Conservation (phyloP, 345 rosid species). For the Bruguiera gymnorhiza region DNA sequence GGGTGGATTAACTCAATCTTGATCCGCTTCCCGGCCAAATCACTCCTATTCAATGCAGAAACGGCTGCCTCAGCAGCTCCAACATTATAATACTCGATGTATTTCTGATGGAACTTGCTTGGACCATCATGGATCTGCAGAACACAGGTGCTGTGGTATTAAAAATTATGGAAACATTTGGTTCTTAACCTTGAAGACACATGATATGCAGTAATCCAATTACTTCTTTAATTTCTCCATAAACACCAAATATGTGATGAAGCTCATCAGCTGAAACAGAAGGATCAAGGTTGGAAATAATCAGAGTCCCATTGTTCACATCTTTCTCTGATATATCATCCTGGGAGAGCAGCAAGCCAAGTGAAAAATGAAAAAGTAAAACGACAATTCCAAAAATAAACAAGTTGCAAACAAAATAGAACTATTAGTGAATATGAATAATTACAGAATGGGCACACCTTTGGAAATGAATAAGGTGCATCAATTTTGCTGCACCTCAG, state of each 20-base stretch:
- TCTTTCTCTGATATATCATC: slow-evolving; percentile 26
- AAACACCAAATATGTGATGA: slow-evolving; percentile 26
- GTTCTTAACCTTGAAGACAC: not conserved
- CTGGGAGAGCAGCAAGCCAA: slow-evolving; percentile 19
- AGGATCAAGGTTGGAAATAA: slow-evolving; percentile 27
- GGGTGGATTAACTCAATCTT: slow-evolving; percentile 23
- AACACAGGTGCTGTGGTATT: slow-evolving; percentile 4
- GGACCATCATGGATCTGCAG: slow-evolving; percentile 29
- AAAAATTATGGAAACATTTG: too few species aligned
- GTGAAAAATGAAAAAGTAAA: not conserved
- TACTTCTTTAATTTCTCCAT: slow-evolving; percentile 36
- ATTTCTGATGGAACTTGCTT: slow-evolving; percentile 16
- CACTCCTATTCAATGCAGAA: slow-evolving; percentile 27
- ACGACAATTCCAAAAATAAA: slow-evolving; percentile 6
- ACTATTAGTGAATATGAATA: not conserved
- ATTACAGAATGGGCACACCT: slow-evolving; percentile 12
- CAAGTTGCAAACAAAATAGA: not conserved
- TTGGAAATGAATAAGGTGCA: slow-evolving; percentile 21
- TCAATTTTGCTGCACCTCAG: slow-evolving; percentile 19
- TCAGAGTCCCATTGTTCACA: slow-evolving; percentile 24
- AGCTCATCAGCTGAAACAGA: slow-evolving; percentile 31
- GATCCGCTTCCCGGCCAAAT: slow-evolving; percentile 32
- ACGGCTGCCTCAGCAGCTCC: slow-evolving; percentile 34
- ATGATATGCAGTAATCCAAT: not conserved
- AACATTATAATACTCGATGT: slow-evolving; percentile 28